A percentile compares a stretch with the other conserved stretches of the same genome.
Conservation (phyloP, 345 rosid genomes). For the Pugionium dolabratum region DNA sequence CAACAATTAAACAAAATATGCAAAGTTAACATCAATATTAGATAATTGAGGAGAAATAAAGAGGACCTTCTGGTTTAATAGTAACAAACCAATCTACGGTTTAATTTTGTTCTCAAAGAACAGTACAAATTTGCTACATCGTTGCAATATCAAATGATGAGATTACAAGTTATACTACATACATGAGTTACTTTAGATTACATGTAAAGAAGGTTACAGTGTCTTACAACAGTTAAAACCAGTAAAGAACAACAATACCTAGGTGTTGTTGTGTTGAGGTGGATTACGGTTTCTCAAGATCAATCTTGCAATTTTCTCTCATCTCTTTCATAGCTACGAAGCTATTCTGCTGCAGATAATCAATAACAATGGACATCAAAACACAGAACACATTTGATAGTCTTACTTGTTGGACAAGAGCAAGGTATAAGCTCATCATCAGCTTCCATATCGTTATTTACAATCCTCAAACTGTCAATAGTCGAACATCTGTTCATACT, state of each 20-base stretch:
- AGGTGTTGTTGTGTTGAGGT: conserved; percentile 49
- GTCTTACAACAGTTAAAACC: conserved; percentile 30
- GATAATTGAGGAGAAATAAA: too few species aligned
- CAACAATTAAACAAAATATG: too few species aligned
- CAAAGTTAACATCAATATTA: too few species aligned
- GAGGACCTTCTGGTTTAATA: too few species aligned
- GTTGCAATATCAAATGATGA: conserved; percentile 25
- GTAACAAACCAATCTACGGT: too few species aligned
- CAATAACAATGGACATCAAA: conserved; percentile 5
- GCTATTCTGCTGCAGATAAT: conserved; percentile 60
- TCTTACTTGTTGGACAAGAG: conserved; percentile 65
- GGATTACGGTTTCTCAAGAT: conserved; percentile 56
- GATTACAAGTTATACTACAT: conserved; percentile 28
- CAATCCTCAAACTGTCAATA: conserved; percentile 34
- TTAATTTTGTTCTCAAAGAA: too few species aligned
- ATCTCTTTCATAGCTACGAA: conserved; percentile 59
- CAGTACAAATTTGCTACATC: neutral
- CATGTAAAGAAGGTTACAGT: conserved; percentile 20
- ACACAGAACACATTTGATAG: conserved; percentile 28
- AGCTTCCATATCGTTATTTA: conserved; percentile 41
- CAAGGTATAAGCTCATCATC: conserved; percentile 62
- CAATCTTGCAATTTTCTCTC: conserved; percentile 76
- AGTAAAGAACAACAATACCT: conserved; percentile 21
- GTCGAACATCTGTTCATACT: conserved; percentile 46
- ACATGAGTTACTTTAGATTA: conserved; percentile 14